phyloP scores from a whole-genome alignment of 371 early-diverging fungal genomes.

The Parasitella parasitica region DNA sequence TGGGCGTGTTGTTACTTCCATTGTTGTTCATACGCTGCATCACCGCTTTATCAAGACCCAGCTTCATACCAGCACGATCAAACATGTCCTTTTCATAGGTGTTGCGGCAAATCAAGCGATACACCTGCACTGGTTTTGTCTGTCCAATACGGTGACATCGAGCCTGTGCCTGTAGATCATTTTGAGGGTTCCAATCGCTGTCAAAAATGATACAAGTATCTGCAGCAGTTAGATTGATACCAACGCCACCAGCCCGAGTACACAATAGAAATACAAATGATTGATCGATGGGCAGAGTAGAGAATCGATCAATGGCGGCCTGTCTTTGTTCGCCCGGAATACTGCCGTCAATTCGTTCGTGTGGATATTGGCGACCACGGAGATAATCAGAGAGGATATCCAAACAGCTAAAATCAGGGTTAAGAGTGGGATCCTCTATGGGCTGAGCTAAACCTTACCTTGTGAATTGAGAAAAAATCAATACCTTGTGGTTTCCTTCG shows the following conservation, averaged over 20 bases:
- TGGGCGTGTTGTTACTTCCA: not conserved
- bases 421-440: not conserved
- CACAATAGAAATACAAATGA: slow-evolving; percentile 86
- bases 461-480: slow-evolving; percentile 97
- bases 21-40: slow-evolving; percentile 42
- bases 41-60: slow-evolving; percentile 90
- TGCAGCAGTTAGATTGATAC: slow-evolving; percentile 93
- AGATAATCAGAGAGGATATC: slow-evolving; percentile 93
- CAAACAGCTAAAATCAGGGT: slow-evolving; percentile 42
- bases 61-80: slow-evolving; percentile 92
- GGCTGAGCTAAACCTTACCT: not conserved
- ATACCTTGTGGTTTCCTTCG: slow-evolving; percentile 84
- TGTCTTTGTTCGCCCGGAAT: slow-evolving; percentile 89
- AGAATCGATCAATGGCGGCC: slow-evolving; percentile 95
- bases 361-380: slow-evolving; percentile 70
- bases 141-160: slow-evolving; percentile 97
- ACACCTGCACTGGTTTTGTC: slow-evolving; percentile 86
- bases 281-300: slow-evolving; percentile 65
- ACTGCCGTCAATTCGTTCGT: slow-evolving; percentile 91
- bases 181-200: slow-evolving; percentile 98
- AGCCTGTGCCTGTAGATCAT: slow-evolving; percentile 94
- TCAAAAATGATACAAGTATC: slow-evolving; percentile 96
- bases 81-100: slow-evolving; percentile 97
- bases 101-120: slow-evolving; percentile 87
- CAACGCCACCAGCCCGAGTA: slow-evolving; percentile 93